A percentile compares a stretch with the other conserved stretches of the same genome.
These are phyloP conservation scores for Chimonanthus salicifolius DNA, from an alignment of 164 flowering plant genomes.

Conservation along the genomic window DNA sequence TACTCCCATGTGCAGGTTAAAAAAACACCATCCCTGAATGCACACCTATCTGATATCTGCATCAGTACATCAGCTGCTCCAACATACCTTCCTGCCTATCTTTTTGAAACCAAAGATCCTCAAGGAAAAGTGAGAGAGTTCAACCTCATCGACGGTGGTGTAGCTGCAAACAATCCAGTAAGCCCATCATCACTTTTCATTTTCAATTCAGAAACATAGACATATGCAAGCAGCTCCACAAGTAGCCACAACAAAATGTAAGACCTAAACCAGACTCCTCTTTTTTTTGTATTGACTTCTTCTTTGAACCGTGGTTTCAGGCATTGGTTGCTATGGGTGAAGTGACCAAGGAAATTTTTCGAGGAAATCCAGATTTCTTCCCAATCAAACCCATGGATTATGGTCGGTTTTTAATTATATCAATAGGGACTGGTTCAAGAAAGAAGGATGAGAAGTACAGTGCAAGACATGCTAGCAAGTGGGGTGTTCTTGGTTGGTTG, in stretches of 20 bases:
- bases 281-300: neutral
- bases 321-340: slow-evolving; percentile 25
- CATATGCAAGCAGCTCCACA: neutral
- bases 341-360: slow-evolving; percentile 20
- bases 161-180: slow-evolving; percentile 37
- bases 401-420: slow-evolving; percentile 21
- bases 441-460: slow-evolving; percentile 15
- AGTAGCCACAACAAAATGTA: neutral
- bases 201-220: neutral
- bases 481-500: slow-evolving; percentile 34
- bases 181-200: neutral
- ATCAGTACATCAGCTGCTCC: slow-evolving; percentile 38
- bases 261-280: neutral
- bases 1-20: slow-evolving; percentile 18
- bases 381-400: slow-evolving; percentile 22
- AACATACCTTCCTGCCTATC: slow-evolving; percentile 33
- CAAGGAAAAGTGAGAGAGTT: slow-evolving; percentile 20
- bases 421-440: slow-evolving; percentile 33
- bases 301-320: slow-evolving; percentile 9
- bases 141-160: slow-evolving; percentile 34
- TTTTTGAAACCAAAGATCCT: slow-evolving; percentile 15
- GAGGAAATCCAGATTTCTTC: slow-evolving; percentile 18
- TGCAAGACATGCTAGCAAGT: slow-evolving; percentile 21
- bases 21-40: slow-evolving; percentile 20
- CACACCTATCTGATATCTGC: slow-evolving; percentile 29